Percentiles rank a stretch among this genome's conserved stretches.
Evolutionary conservation across 148 eudicot species (phyloP).

Genomic region (Chenopodium album): DNA sequence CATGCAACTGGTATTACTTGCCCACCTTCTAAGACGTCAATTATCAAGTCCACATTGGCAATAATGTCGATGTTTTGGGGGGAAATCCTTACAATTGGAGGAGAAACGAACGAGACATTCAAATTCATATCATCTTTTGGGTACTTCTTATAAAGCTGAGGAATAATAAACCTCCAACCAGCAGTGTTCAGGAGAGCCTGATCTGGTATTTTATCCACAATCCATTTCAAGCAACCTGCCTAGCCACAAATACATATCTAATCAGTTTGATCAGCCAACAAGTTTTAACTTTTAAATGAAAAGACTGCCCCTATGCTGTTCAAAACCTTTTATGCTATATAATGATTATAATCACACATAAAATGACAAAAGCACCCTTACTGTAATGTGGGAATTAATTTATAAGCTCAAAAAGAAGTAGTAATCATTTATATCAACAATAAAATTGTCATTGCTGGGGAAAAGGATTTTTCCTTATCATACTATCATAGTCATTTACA

Average conservation of each 20-base stretch:
- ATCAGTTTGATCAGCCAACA: background rate
- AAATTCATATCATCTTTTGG: slow-evolving; percentile 72
- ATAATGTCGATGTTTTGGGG: slow-evolving; percentile 43
- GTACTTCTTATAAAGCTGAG: slow-evolving; percentile 70
- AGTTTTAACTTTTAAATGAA: background rate
- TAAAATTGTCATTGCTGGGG: background rate
- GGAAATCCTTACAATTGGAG: slow-evolving; percentile 49
- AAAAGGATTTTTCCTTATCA: background rate
- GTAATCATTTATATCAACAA: background rate
- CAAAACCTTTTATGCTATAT: background rate
- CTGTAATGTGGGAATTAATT: too few species aligned
- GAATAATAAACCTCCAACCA: slow-evolving; percentile 82
- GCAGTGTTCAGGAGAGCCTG: slow-evolving; percentile 73
- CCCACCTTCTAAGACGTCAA: slow-evolving; percentile 52
- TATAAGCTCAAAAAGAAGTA: background rate
- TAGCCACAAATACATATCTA: slow-evolving; percentile 27
- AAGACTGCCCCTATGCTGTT: background rate
- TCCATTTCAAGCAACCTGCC: slow-evolving; percentile 73
- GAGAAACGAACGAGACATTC: slow-evolving; percentile 60
- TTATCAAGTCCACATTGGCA: slow-evolving; percentile 51
- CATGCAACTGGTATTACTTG: slow-evolving; percentile 63
- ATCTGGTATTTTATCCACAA: slow-evolving; percentile 64
- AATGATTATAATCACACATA: background rate
- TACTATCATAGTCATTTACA: background rate
- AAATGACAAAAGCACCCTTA: background rate